Percentiles rank a stretch among this genome's conserved stretches.
phyloP scores from a whole-genome alignment of 2,329 filamentous ascomycete species.

The Bertia moriformis region DNA sequence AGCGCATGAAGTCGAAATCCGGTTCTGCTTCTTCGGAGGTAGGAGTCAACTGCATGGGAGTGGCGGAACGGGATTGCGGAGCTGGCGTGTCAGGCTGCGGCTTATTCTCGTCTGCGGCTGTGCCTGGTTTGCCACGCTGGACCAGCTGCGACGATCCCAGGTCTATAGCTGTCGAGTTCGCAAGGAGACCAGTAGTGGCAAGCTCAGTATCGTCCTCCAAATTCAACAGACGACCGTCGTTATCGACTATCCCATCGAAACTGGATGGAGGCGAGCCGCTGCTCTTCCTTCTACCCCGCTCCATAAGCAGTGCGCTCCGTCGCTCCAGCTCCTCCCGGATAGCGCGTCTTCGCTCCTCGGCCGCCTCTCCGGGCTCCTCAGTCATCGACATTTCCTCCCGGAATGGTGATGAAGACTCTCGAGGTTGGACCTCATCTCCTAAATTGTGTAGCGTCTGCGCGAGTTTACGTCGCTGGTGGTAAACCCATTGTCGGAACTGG shows the following conservation, averaged over 20 bases:
- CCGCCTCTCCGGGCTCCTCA: constrained; percentile 24
- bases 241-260: background rate
- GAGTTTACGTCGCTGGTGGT: constrained; percentile 44
- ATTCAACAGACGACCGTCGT: background rate
- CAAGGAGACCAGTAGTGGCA: background rate
- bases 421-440: constrained; percentile 41
- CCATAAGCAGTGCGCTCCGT: constrained; percentile 21
- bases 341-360: constrained; percentile 24
- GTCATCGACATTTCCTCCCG: constrained; percentile 28
- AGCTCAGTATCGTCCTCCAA: background rate
- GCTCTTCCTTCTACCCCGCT: background rate
- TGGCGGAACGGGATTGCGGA: background rate
- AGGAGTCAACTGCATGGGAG: background rate
- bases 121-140: background rate
- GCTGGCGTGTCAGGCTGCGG: background rate
- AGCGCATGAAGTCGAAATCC: background rate
- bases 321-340: constrained; percentile 27
- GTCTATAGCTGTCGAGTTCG: background rate
- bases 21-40: background rate
- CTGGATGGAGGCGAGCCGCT: too few relatives aligned
- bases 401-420: constrained; percentile 11
- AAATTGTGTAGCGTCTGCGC: constrained; percentile 41
- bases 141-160: background rate
- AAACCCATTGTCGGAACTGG: constrained; percentile 46
- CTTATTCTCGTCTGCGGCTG: background rate